Conservation (phyloP, 73 alveolate genomes). For the Strombidium stylifer region DNA sequence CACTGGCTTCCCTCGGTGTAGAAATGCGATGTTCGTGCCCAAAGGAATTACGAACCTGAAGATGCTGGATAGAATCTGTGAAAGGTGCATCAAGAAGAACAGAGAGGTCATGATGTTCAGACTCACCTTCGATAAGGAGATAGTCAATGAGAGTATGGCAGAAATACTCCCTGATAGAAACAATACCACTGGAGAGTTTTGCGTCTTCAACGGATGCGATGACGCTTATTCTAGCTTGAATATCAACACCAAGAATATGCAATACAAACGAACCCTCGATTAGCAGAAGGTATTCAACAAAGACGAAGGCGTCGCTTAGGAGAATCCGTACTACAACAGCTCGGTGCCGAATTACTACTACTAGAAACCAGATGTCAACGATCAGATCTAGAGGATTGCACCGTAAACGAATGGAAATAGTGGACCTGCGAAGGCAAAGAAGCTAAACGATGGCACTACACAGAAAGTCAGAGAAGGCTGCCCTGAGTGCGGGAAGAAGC, state of each 20-base stretch:
- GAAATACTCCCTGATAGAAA: constrained; percentile 35
- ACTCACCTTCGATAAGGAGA: constrained; percentile 33
- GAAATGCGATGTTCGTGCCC: constrained; percentile 34
- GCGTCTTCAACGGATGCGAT: constrained; percentile 42
- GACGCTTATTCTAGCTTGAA: too few species aligned
- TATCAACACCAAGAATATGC: too few species aligned
- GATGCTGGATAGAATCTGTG: constrained; percentile 33
- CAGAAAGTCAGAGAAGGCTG: too few species aligned
- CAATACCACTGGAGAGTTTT: constrained; percentile 48
- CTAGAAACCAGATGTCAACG: constrained; percentile 31
- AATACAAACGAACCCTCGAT: constrained; percentile 20
- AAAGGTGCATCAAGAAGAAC: constrained; percentile 4
- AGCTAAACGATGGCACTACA: too few species aligned
- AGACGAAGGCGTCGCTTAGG: constrained; percentile 11
- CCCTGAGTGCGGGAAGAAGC: constrained; percentile 55
- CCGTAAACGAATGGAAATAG: too few species aligned
- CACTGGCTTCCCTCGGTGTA: constrained; percentile 58
- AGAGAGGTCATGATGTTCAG: constrained; percentile 22
- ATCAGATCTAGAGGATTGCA: too few species aligned
- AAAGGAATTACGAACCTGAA: constrained; percentile 10
- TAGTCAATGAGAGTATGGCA: constrained; percentile 39
- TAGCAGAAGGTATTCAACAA: neutral
- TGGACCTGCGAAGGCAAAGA: too few species aligned
- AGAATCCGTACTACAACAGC: neutral
- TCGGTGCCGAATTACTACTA: constrained; percentile 37